Evolutionary conservation across 2,329 filamentous ascomycete genomes (phyloP).

Genomic region (Thyridium curvatum): DNA sequence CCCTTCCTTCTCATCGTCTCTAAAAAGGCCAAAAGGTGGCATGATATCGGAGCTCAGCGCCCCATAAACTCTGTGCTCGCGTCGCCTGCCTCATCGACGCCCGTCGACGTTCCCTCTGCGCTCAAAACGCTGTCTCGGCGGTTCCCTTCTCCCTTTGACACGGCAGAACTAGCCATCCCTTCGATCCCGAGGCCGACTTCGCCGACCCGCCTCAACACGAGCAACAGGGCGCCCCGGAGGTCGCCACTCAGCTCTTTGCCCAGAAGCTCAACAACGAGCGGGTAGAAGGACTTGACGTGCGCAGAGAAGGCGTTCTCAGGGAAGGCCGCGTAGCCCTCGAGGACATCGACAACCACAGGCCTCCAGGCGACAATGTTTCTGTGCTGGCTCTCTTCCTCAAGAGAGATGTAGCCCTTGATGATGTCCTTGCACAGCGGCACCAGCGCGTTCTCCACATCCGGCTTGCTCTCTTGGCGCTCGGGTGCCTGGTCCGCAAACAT

Average conservation of each 20-base stretch:
- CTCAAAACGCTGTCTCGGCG: constrained; percentile 12
- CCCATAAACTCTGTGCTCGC: constrained; percentile 16
- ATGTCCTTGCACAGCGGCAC: constrained; percentile 96
- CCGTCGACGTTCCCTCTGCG: constrained; percentile 6
- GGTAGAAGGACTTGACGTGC: constrained; percentile 80
- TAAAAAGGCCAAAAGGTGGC: too few relatives aligned
- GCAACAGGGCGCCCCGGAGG: constrained; percentile 69
- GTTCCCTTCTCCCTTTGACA: constrained; percentile 4
- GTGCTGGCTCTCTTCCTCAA: constrained; percentile 95
- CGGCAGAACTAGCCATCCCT: constrained; percentile 28
- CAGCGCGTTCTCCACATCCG: constrained; percentile 83
- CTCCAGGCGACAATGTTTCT: constrained; percentile 96
- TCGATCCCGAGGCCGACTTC: constrained; percentile 62
- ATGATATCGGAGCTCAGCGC: background rate
- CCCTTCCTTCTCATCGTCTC: too few relatives aligned
- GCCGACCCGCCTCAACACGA: constrained; percentile 73
- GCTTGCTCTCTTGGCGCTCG: constrained; percentile 71
- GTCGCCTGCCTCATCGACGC: constrained; percentile 15
- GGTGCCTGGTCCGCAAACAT: constrained; percentile 92
- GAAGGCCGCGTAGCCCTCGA: constrained; percentile 88
- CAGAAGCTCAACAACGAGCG: constrained; percentile 75
- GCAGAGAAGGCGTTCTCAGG: constrained; percentile 71
- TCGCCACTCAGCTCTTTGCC: constrained; percentile 76
- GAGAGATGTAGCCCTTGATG: constrained; percentile 71
- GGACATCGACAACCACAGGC: constrained; percentile 91